Evolutionary conservation across 129 eudicot species (phyloP), one percentile per base, ranked within the genome.

Genomic region (Tagetes erecta): DNA sequence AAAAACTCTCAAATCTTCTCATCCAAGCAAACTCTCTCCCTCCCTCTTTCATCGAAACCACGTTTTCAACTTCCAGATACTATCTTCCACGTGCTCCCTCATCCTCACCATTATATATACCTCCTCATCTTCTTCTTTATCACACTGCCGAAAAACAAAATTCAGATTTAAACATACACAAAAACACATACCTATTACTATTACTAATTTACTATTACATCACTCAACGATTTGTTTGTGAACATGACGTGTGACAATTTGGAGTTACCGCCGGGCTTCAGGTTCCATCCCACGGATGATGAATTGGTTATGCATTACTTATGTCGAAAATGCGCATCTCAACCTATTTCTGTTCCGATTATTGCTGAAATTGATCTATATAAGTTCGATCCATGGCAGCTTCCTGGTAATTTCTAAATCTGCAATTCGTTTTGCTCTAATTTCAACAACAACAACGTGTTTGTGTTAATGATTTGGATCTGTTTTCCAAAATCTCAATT

Each of bases 371-470:
- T 88, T 49, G 90, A 88, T 85, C 81, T 88, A 1, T 88, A 88
- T 74, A 88, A 88, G 70, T 85, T 85, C 69, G 86, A 88, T 79
- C 94, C 94, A 2, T 88, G 94, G 94, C 83, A 88, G 37, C 94
- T 88, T 65, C 94, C 90, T 47, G 90, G 94, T 88, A 80, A 63
- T 20, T 59, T 45, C 12, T 11, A 47, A n/a, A 38, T 71, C 37
- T 1, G 0, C 71, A 3, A 45, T 55, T 57, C 41, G 13, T 30
- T 76, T 33, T 30, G 45, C 20, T 8, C n/a, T 52, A 46, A 64
- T 50, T 74, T 58, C 62, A 38, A 12, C 11, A 55, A 42, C 31
- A 51, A 0, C 1, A 11, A 1, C 3, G 27, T 20, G 27, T 56
- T 6, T 56, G 11, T 27, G 14, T 53, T 53, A 39, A 31, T 14